A percentile compares a stretch with the other conserved stretches of the same genome.
These are phyloP conservation scores for Yamadazyma sp. DNA, from an alignment of 805 yeast genomes.

Conservation along the genomic window DNA sequence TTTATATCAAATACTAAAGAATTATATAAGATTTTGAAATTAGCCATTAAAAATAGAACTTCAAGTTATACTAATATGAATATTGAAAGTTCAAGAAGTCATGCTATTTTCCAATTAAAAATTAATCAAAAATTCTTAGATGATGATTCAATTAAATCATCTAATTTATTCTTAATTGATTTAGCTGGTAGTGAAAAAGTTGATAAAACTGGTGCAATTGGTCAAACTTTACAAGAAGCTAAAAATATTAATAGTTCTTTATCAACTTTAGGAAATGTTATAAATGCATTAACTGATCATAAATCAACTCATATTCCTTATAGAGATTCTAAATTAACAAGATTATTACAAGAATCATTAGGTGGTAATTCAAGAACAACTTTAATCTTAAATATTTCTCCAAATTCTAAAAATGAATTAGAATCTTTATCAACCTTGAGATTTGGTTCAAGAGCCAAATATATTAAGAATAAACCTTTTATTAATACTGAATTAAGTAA, in stretches of 20 bases:
- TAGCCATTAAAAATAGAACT: constrained; percentile 56
- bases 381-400: constrained; percentile 82
- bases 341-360: constrained; percentile 72
- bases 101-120: constrained; percentile 70
- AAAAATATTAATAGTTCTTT: constrained; percentile 79
- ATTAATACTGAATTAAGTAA: constrained; percentile 58
- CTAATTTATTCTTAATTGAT: constrained; percentile 73
- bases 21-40: constrained; percentile 52
- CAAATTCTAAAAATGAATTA: constrained; percentile 71
- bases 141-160: constrained; percentile 57
- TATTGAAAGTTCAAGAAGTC: constrained; percentile 72
- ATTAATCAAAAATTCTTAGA: constrained; percentile 56
- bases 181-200: constrained; percentile 86
- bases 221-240: constrained; percentile 76
- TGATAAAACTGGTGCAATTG: constrained; percentile 70
- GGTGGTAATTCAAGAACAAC: constrained; percentile 90
- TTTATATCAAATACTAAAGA: constrained; percentile 60
- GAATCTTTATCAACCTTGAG: constrained; percentile 85
- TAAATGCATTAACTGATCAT: constrained; percentile 72
- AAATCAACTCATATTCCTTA: constrained; percentile 77
- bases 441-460: constrained; percentile 84
- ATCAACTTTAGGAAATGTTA: constrained; percentile 76
- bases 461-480: constrained; percentile 66
- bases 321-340: constrained; percentile 74
- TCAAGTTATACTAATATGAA: constrained; percentile 68